Percentiles rank a stretch among this genome's conserved stretches.
Conservation (phyloP, 2,329 filamentous ascomycete species). For the Colletotrichum abscissum region DNA sequence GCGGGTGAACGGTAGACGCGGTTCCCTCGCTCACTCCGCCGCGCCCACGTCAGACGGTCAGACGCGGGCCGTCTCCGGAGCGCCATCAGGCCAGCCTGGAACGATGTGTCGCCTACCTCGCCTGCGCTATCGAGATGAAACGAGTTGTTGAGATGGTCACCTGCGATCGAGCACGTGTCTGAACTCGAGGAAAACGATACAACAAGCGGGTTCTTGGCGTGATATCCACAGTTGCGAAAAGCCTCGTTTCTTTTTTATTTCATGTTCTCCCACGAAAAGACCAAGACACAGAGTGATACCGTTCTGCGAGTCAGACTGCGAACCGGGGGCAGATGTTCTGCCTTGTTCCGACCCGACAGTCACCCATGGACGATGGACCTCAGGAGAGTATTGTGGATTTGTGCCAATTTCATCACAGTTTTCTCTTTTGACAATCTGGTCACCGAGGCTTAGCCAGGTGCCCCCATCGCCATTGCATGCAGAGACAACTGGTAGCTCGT, state of each 20-base stretch:
- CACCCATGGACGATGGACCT: background rate
- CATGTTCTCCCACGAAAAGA: background rate
- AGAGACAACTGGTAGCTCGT: background rate
- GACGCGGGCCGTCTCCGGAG: background rate
- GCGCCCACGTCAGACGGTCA: background rate
- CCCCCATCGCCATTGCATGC: background rate
- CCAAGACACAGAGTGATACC: background rate
- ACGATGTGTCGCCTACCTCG: background rate
- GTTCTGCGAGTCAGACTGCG: slow-evolving; percentile 16
- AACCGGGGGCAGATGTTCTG: slow-evolving; percentile 9
- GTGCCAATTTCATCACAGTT: background rate
- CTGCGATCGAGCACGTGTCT: slow-evolving; percentile 8
- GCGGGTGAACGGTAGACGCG: background rate
- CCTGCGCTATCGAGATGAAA: background rate
- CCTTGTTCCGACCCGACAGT: slow-evolving; percentile 8
- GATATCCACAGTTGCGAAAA: background rate
- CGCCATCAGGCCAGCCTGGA: background rate
- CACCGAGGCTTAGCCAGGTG: background rate
- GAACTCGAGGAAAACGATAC: background rate
- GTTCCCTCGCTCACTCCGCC: background rate
- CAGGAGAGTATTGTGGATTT: slow-evolving; percentile 11
- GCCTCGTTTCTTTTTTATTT: background rate
- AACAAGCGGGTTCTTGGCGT: background rate
- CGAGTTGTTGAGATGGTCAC: background rate
- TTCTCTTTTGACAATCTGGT: background rate